Evolutionary conservation across 495 filamentous ascomycete genomes (phyloP), one percentile per base, ranked within the genome.

Genomic region (Evernia prunastri): DNA sequence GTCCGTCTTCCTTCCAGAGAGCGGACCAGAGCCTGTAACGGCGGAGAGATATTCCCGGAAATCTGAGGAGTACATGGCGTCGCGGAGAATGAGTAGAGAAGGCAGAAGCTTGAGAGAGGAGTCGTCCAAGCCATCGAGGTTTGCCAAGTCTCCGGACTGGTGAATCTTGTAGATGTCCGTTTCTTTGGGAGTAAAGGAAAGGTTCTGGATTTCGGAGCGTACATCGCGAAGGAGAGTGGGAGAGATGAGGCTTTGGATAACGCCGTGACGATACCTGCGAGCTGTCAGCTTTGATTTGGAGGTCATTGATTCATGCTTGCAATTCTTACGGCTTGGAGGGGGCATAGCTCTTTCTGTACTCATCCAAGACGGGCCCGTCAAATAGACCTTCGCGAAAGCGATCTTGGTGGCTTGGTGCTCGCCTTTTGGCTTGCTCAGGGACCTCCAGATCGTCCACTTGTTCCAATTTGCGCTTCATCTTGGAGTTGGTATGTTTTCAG

Each of bases 141-240:
- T 99, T 12, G 94, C 95, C 23, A 99, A 81, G 72, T 99, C 94
- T 61, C 94, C 94, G 36, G 93, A 97, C 77, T 97, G 94, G 81
- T 97, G 92, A 73, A 97, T 97, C 75, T 94, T 96, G 81, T 99
- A 99, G 76, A 99, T 97, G 75, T 99, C 95, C 63, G 94, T 99
- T 73, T 99, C 94, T 77, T 99, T 99, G 67, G 92, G 92, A 56
- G 94, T 96, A 78, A 98, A 98, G 71, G 87, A 86, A 65, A 99
- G 85, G 70, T 94, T 90, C 75, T 89, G 86, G 72, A 97, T 92
- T 79, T 99, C 94, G 66, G 81, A 76, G 71, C 93, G 92, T 67
- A 99, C 95, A 60, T 84, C 78, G 69, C 90, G 92, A 58, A 99
- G 84, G 17, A 99, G 86, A 42, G 76, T 72, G 56, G 90, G 84